A percentile compares a stretch with the other conserved stretches of the same genome.
phyloP scores from a whole-genome alignment of 2,329 filamentous ascomycete species.

The Sclerotiophoma versabilis region DNA sequence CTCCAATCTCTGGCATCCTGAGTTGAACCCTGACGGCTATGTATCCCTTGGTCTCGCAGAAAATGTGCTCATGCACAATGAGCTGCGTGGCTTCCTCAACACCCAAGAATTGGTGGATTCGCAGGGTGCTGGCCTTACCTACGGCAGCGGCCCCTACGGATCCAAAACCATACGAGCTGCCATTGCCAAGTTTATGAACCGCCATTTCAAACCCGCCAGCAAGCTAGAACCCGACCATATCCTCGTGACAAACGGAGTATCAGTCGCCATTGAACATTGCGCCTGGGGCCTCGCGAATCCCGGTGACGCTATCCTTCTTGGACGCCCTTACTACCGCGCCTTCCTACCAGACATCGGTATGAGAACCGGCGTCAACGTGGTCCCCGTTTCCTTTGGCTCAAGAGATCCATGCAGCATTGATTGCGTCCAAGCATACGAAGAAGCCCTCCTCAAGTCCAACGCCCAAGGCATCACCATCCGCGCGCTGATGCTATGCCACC shows the following conservation, averaged over 20 bases:
- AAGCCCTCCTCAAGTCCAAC: slow-evolving; percentile 49
- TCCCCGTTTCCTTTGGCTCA: slow-evolving; percentile 55
- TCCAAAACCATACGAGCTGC: slow-evolving; percentile 44
- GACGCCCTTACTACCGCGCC: slow-evolving; percentile 57
- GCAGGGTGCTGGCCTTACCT: slow-evolving; percentile 43
- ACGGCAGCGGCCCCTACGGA: slow-evolving; percentile 52
- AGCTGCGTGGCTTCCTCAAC: slow-evolving; percentile 54
- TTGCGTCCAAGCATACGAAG: slow-evolving; percentile 56
- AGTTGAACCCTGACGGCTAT: slow-evolving; percentile 54
- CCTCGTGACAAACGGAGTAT: slow-evolving; percentile 52
- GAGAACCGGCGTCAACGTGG: slow-evolving; percentile 54
- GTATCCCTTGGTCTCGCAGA: slow-evolving; percentile 62
- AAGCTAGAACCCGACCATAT: slow-evolving; percentile 46
- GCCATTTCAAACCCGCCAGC: slow-evolving; percentile 37
- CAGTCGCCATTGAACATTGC: slow-evolving; percentile 52
- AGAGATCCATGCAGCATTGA: slow-evolving; percentile 54
- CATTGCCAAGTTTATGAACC: slow-evolving; percentile 50
- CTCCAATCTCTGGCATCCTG: slow-evolving; percentile 54
- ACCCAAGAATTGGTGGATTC: slow-evolving; percentile 40
- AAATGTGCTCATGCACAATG: slow-evolving; percentile 60
- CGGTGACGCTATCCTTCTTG: slow-evolving; percentile 53
- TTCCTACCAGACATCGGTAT: slow-evolving; percentile 57
- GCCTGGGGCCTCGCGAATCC: slow-evolving; percentile 52
- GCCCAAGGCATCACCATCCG: slow-evolving; percentile 52
- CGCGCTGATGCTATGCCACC: slow-evolving; percentile 60